Conservation (phyloP, 2,329 filamentous ascomycete genomes). For the Lachnellula cervina region DNA sequence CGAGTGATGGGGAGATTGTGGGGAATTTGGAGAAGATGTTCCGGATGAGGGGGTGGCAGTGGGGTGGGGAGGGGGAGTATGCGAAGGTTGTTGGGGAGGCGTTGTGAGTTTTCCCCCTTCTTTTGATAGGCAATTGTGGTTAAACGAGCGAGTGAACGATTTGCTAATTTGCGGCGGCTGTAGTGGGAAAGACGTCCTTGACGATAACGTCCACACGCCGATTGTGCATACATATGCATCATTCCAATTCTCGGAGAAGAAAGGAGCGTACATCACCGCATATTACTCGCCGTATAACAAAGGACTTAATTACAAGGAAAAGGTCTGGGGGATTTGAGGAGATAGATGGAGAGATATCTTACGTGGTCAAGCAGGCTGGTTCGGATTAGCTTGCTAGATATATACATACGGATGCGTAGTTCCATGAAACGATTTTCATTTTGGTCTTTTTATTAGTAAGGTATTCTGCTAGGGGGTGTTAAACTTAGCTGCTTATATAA, state of each 20-base stretch:
- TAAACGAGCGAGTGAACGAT: background rate
- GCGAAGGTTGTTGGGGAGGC: background rate
- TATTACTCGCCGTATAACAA: background rate
- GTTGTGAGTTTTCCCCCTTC: background rate
- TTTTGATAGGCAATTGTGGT: background rate
- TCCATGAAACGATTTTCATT: no score
- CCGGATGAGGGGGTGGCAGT: background rate
- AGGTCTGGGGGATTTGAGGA: no score
- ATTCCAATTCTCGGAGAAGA: background rate
- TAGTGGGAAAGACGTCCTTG: background rate
- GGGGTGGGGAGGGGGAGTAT: background rate
- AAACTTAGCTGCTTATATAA: no score
- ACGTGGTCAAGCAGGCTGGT: no score
- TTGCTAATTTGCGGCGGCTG: background rate
- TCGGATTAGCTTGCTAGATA: no score
- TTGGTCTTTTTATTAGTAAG: no score
- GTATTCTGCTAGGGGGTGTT: no score
- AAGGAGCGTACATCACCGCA: background rate
- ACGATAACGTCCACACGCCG: background rate
- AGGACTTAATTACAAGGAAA: no score
- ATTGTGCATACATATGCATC: background rate
- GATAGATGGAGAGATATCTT: no score
- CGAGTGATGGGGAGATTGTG: background rate
- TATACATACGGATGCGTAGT: no score
- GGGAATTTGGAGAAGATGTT: background rate